phyloP scores from a whole-genome alignment of 768 basidiomycete genomes.

The Gymnopilus junonius region DNA sequence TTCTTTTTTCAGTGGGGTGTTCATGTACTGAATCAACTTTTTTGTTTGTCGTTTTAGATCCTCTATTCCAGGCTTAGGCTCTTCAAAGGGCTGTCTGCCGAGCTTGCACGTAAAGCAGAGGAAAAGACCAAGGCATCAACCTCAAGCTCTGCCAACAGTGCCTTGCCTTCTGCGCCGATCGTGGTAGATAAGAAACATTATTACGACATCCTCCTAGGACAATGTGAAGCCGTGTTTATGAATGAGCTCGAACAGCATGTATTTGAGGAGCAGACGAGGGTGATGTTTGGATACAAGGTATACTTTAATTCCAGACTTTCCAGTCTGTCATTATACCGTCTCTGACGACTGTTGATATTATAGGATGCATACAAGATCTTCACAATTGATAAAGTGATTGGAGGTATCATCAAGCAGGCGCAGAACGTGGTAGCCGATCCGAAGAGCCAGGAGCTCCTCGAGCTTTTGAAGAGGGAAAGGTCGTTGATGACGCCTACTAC shows the following conservation, averaged over 20 bases:
- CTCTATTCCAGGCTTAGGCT: slow-evolving; percentile 79
- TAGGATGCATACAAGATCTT: slow-evolving; percentile 88
- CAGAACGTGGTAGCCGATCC: slow-evolving; percentile 71
- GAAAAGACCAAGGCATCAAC: neutral
- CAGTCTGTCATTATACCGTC: neutral
- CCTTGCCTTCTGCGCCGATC: slow-evolving; percentile 34
- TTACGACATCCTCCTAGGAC: slow-evolving; percentile 83
- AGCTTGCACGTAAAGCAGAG: slow-evolving; percentile 34
- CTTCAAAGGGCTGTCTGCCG: slow-evolving; percentile 74
- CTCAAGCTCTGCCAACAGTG: slow-evolving; percentile 5
- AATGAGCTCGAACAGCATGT: slow-evolving; percentile 84
- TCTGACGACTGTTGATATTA: neutral
- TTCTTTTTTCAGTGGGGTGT: slow-evolving; percentile 32
- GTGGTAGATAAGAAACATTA: slow-evolving; percentile 56
- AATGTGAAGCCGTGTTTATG: slow-evolving; percentile 91
- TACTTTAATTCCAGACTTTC: neutral
- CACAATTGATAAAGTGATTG: slow-evolving; percentile 92
- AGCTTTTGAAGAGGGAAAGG: slow-evolving; percentile 71
- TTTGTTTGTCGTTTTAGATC: slow-evolving; percentile 49
- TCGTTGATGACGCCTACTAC: slow-evolving; percentile 60
- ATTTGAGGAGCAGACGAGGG: slow-evolving; percentile 92
- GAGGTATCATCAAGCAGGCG: slow-evolving; percentile 88
- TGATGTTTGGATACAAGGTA: slow-evolving; percentile 85
- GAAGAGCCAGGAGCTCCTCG: slow-evolving; percentile 74
- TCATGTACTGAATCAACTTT: slow-evolving; percentile 1